Evolutionary conservation across 1,139 yeast genomes (phyloP).

Genomic region (Taiozyma sp.): DNA sequence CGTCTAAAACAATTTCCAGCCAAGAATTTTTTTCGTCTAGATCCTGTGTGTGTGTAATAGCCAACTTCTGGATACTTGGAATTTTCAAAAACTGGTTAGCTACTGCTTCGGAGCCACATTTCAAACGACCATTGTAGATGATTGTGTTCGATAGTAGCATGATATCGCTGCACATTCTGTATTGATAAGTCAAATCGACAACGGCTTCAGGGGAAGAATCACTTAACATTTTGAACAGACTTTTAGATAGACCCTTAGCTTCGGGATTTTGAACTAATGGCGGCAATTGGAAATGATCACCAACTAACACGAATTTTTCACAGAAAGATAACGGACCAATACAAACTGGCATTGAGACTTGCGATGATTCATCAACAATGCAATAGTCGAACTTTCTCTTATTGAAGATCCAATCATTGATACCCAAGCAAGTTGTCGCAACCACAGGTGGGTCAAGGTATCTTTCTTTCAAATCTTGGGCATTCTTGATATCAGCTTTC

Average conservation of each 20-base stretch:
- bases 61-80: conserved; percentile 29
- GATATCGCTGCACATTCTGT: conserved; percentile 89
- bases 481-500: conserved; percentile 34
- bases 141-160: conserved; percentile 79
- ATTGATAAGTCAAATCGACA: conserved; percentile 74
- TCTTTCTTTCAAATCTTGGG: conserved; percentile 39
- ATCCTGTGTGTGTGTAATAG: conserved; percentile 6
- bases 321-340: conserved; percentile 82
- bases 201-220: conserved; percentile 70
- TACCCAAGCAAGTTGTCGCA: conserved; percentile 85
- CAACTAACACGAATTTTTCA: conserved; percentile 81
- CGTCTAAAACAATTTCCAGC: conserved; percentile 42
- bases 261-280: conserved; percentile 70
- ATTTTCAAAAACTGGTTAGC: conserved; percentile 51
- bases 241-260: conserved; percentile 68
- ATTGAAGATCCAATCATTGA: conserved; percentile 52
- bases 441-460: conserved; percentile 66
- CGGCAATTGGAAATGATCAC: conserved; percentile 91
- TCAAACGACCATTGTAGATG: conserved; percentile 69
- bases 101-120: conserved; percentile 67
- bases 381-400: conserved; percentile 80
- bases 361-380: conserved; percentile 95
- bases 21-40: conserved; percentile 30
- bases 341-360: conserved; percentile 85
- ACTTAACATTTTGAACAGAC: conserved; percentile 71